phyloP scores from a whole-genome alignment of 352 stramenopile species.

The Peronospora farinosa region DNA sequence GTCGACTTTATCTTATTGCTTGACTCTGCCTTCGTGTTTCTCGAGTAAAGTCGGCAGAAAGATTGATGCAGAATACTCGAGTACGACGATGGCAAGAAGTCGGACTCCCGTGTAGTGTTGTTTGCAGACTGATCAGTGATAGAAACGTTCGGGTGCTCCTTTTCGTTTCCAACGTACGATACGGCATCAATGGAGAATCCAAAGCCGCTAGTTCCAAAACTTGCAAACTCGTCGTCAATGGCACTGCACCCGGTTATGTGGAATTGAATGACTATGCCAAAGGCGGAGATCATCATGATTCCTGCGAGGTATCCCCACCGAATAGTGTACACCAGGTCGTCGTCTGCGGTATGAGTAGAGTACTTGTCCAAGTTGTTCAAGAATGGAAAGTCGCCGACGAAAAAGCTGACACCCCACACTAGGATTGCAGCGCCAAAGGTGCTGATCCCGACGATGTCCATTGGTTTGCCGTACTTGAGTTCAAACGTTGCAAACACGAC shows the following conservation, averaged over 20 bases:
- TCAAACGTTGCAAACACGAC: slow-evolving; percentile 25
- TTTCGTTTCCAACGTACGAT: slow-evolving; percentile 23
- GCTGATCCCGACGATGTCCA: slow-evolving; percentile 31
- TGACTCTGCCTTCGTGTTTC: slow-evolving; percentile 24
- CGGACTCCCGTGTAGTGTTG: slow-evolving; percentile 12
- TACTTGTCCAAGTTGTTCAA: slow-evolving; percentile 31
- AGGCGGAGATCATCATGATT: slow-evolving; percentile 26
- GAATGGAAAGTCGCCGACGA: slow-evolving; percentile 36
- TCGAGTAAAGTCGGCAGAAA: slow-evolving; percentile 27
- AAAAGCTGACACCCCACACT: slow-evolving; percentile 40
- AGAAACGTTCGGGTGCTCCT: slow-evolving; percentile 7
- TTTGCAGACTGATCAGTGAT: slow-evolving; percentile 11
- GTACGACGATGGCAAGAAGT: slow-evolving; percentile 15
- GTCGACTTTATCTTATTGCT: slow-evolving; percentile 18
- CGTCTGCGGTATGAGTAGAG: slow-evolving; percentile 14
- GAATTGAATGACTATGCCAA: slow-evolving; percentile 36
- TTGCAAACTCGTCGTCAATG: slow-evolving; percentile 19
- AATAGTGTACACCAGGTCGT: slow-evolving; percentile 20
- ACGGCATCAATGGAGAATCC: slow-evolving; percentile 18
- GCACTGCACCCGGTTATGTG: slow-evolving; percentile 17
- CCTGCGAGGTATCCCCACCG: slow-evolving; percentile 39
- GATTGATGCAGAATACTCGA: slow-evolving; percentile 15
- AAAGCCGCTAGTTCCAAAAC: slow-evolving; percentile 14
- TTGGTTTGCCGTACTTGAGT: slow-evolving; percentile 28
- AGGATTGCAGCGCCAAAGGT: slow-evolving; percentile 26